Conservation (phyloP, 2,329 filamentous ascomycete genomes). For the Xylariales sp. region DNA sequence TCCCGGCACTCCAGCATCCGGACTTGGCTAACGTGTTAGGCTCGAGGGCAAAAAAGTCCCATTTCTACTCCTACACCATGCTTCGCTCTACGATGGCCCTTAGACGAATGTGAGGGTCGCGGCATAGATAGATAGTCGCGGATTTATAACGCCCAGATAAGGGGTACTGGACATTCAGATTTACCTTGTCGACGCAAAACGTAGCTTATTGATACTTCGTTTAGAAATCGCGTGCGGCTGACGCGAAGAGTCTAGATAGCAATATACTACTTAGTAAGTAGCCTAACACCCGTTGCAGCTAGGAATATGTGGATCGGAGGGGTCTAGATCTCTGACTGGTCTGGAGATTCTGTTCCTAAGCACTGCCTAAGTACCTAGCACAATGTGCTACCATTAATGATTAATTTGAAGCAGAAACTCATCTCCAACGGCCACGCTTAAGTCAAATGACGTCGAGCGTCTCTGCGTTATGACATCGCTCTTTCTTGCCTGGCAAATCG, state of each 20-base stretch:
- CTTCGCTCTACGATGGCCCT: neutral
- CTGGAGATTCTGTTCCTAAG: neutral
- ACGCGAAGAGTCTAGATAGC: neutral
- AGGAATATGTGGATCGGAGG: neutral
- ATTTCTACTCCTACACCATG: neutral
- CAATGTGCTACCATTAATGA: neutral
- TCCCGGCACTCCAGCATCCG: neutral
- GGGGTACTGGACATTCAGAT: neutral
- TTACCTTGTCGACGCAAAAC: too few species aligned
- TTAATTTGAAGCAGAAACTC: neutral
- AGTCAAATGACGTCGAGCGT: constrained; percentile 4
- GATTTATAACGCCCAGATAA: neutral
- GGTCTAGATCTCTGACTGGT: constrained; percentile 1
- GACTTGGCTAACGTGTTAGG: neutral
- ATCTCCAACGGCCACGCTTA: neutral
- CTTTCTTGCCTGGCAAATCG: neutral
- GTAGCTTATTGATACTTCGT: neutral
- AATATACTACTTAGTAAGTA: too few species aligned
- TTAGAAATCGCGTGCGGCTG: constrained; percentile 7
- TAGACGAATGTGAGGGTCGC: neutral
- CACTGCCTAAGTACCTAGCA: neutral
- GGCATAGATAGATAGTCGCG: neutral
- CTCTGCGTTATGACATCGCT: neutral
- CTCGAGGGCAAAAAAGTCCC: neutral
- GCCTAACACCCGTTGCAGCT: neutral